Conservation (phyloP, 768 basidiomycete species). For the Mycena haematopus region DNA sequence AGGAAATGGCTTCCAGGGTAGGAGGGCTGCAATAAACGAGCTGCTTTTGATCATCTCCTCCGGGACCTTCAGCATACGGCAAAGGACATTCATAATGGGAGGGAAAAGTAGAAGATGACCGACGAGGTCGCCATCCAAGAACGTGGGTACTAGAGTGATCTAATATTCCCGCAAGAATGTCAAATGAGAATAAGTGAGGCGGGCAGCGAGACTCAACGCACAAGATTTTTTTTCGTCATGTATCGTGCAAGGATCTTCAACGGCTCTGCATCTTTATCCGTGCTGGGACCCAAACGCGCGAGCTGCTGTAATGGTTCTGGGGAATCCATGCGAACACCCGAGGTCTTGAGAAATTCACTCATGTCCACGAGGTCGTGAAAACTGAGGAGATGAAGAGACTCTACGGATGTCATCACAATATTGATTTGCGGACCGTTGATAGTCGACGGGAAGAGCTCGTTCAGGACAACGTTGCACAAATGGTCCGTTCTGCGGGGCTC, state of each 20-base stretch:
- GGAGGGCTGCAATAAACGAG: conserved; percentile 49
- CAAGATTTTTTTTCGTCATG: conserved; percentile 56
- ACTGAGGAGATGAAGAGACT: conserved; percentile 51
- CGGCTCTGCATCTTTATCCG: conserved; percentile 44
- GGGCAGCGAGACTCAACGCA: conserved; percentile 42
- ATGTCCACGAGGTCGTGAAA: conserved; percentile 59
- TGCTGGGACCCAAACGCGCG: conserved; percentile 53
- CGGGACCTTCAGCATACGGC: conserved; percentile 49
- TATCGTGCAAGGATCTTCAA: conserved; percentile 51
- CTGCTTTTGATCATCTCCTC: conserved; percentile 37
- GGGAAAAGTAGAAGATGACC: conserved; percentile 67
- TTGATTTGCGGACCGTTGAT: conserved; percentile 55
- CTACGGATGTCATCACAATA: conserved; percentile 47
- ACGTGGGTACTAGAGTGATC: conserved; percentile 57
- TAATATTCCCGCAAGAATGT: conserved; percentile 32
- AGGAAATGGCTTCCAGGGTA: conserved; percentile 53
- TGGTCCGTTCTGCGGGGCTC: conserved; percentile 38
- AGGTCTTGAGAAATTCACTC: conserved; percentile 52
- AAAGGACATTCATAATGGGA: conserved; percentile 40
- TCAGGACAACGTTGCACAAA: conserved; percentile 56
- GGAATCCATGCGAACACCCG: conserved; percentile 30
- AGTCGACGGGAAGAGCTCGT: conserved; percentile 49
- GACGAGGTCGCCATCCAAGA: conserved; percentile 52
- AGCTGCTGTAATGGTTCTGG: conserved; percentile 56
- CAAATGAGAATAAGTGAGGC: conserved; percentile 16